Conservation (phyloP, 2,329 filamentous ascomycete genomes). For the Beauveria medogensis region DNA sequence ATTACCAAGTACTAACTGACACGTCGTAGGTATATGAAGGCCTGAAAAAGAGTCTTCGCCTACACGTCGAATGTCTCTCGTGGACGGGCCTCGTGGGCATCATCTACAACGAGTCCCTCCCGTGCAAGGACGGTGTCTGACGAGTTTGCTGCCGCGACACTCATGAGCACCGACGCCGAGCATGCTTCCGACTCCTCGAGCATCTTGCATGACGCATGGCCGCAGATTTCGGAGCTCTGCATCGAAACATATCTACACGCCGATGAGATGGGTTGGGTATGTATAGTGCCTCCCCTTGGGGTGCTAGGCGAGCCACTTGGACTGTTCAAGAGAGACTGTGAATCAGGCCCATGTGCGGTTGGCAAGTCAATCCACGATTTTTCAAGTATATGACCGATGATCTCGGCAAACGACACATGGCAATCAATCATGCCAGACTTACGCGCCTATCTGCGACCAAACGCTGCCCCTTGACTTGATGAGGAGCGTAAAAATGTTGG, state of each 20-base stretch:
- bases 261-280: conserved; percentile 4
- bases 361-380: not conserved
- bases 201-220: conserved; percentile 2
- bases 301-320: not conserved
- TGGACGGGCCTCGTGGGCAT: conserved; percentile 9
- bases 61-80: not conserved
- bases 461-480: conserved; percentile 9
- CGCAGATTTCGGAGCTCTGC: not conserved
- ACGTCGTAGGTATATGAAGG: conserved; percentile 3
- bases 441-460: conserved; percentile 2
- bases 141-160: conserved; percentile 11
- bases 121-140: conserved; percentile 9
- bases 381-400: conserved; percentile 5
- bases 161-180: conserved; percentile 12
- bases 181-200: not conserved
- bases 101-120: conserved; percentile 12
- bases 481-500: conserved; percentile 14
- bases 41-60: not conserved
- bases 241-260: conserved; percentile 7
- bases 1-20: not conserved
- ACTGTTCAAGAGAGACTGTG: not conserved
- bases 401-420: not conserved
- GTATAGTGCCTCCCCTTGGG: not conserved
- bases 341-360: not conserved
- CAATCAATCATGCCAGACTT: not conserved